phyloP scores from a whole-genome alignment of 768 basidiomycete species.

The Suillus cothurnatus region DNA sequence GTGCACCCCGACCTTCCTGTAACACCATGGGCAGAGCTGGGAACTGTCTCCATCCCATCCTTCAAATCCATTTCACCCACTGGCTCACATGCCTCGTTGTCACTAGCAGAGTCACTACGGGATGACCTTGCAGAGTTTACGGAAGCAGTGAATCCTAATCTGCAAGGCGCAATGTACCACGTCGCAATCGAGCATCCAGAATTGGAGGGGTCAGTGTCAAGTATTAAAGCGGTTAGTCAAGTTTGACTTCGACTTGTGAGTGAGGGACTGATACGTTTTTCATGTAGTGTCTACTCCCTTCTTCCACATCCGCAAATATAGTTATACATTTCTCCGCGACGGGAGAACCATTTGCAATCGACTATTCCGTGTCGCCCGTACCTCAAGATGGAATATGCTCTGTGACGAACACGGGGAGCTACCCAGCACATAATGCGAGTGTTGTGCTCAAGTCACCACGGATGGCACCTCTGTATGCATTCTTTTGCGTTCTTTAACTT shows the following conservation, averaged over 20 bases:
- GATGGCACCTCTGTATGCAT: constrained; percentile 58
- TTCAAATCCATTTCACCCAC: constrained; percentile 36
- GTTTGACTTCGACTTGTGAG: constrained; percentile 54
- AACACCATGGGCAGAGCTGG: constrained; percentile 27
- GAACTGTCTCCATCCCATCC: constrained; percentile 26
- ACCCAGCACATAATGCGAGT: constrained; percentile 49
- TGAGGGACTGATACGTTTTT: constrained; percentile 17
- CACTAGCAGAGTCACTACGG: constrained; percentile 42
- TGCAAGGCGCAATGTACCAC: constrained; percentile 62
- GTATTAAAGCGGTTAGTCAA: constrained; percentile 50
- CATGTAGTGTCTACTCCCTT: constrained; percentile 67
- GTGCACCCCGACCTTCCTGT: constrained; percentile 33
- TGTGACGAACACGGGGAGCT: constrained; percentile 21
- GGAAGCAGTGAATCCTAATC: constrained; percentile 38
- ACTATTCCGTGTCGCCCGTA: constrained; percentile 71
- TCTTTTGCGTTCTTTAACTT: background rate
- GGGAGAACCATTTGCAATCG: constrained; percentile 60
- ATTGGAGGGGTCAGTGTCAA: constrained; percentile 37
- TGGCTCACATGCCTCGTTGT: constrained; percentile 37
- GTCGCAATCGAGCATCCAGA: constrained; percentile 61
- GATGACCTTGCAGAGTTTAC: constrained; percentile 52
- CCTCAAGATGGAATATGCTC: constrained; percentile 74
- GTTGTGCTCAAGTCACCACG: constrained; percentile 51
- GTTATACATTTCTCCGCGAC: constrained; percentile 53
- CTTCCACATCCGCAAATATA: constrained; percentile 55